These are phyloP conservation scores for Mediolabrus comicus DNA, from an alignment of 108 stramenopile genomes.

Conservation along the genomic window DNA sequence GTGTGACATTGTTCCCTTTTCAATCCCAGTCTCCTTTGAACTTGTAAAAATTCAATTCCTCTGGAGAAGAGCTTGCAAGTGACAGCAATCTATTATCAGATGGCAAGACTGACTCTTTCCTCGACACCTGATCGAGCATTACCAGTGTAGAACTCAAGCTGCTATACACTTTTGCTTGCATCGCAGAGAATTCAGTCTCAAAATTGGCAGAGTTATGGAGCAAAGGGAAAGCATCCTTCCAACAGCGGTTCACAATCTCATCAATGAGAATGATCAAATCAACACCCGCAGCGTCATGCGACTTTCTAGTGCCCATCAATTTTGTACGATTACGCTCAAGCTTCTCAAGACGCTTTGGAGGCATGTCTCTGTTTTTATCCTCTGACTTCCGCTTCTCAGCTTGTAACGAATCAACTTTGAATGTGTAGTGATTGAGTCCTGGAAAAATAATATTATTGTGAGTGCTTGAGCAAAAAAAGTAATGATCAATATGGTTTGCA, in stretches of 20 bases:
- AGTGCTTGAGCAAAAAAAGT: no score
- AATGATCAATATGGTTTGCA: no score
- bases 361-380: slow-evolving; percentile 23
- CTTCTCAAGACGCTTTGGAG: slow-evolving; percentile 42
- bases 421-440: slow-evolving; percentile 36
- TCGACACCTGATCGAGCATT: slow-evolving; percentile 13
- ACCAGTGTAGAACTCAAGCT: slow-evolving; percentile 4
- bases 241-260: slow-evolving; percentile 32
- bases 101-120: slow-evolving; percentile 7
- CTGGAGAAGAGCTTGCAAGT: slow-evolving; percentile 20
- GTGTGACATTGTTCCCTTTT: neutral
- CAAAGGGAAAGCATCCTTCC: slow-evolving; percentile 45
- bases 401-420: slow-evolving; percentile 30
- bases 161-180: slow-evolving; percentile 26
- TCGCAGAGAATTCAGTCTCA: slow-evolving; percentile 22
- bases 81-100: slow-evolving; percentile 25
- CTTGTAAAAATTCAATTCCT: slow-evolving; percentile 30
- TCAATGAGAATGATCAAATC: slow-evolving; percentile 31
- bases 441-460: no score
- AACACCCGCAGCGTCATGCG: slow-evolving; percentile 38
- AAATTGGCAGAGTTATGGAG: slow-evolving; percentile 29
- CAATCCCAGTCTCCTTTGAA: neutral
- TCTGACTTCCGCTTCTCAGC: slow-evolving; percentile 20
- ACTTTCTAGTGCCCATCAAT: slow-evolving; percentile 27
- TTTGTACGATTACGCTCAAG: slow-evolving; percentile 44